These are phyloP conservation scores for Lagenidium giganteum DNA, from an alignment of 352 stramenopile genomes.

Conservation along the genomic window DNA sequence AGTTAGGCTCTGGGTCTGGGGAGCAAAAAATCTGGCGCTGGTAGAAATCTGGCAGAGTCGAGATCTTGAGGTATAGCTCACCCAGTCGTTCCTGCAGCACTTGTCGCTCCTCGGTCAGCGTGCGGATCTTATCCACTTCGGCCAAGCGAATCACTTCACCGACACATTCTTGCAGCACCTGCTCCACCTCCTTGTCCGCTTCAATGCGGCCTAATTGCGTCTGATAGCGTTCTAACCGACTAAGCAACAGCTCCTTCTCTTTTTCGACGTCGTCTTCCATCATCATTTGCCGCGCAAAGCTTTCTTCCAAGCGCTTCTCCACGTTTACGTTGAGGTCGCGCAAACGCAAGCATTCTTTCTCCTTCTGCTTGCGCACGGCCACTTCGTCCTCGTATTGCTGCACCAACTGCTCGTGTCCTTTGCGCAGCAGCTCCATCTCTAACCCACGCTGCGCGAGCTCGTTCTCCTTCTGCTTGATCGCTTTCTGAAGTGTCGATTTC, in stretches of 20 bases:
- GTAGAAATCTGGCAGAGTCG: conserved; percentile 80
- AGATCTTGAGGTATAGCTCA: conserved; percentile 79
- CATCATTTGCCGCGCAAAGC: conserved; percentile 10
- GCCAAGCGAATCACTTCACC: conserved; percentile 40
- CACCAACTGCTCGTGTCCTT: conserved; percentile 36
- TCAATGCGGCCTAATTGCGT: conserved; percentile 48
- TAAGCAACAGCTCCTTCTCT: conserved; percentile 27
- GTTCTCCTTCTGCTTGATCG: conserved; percentile 35
- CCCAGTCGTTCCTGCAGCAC: conserved; percentile 63
- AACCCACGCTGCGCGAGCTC: conserved; percentile 29
- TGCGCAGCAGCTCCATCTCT: conserved; percentile 35
- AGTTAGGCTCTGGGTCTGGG: conserved; percentile 57
- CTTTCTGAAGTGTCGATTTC: conserved; percentile 41
- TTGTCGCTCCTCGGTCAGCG: conserved; percentile 62
- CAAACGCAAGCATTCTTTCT: conserved; percentile 22
- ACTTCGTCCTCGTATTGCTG: conserved; percentile 28
- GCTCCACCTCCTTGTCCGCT: conserved; percentile 41
- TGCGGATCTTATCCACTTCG: conserved; percentile 51
- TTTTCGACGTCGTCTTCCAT: conserved; percentile 23
- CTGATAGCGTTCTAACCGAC: conserved; percentile 49
- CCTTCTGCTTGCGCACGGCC: conserved; percentile 13
- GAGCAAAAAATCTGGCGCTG: conserved; percentile 83
- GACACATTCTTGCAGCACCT: conserved; percentile 51
- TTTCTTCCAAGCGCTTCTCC: conserved; percentile 22
- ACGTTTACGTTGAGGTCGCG: conserved; percentile 20